These are phyloP conservation scores for Mycena capillaripes DNA, from an alignment of 768 basidiomycete genomes.

Conservation along the genomic window DNA sequence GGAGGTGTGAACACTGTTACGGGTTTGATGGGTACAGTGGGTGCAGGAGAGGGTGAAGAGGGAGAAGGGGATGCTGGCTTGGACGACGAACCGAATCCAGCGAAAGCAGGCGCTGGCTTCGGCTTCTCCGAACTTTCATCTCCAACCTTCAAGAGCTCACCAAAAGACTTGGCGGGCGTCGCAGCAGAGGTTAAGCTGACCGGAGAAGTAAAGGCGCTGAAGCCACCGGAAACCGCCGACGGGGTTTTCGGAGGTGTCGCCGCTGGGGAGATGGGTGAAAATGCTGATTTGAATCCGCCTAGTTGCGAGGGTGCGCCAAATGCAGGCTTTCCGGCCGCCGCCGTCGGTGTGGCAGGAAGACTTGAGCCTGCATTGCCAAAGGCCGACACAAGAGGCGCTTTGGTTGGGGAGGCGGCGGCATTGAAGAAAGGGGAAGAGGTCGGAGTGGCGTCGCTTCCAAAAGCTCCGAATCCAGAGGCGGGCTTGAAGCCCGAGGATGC, in stretches of 20 bases:
- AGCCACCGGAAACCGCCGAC: slow-evolving; percentile 55
- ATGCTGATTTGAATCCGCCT: slow-evolving; percentile 48
- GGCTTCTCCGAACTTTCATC: slow-evolving; percentile 46
- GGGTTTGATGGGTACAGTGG: slow-evolving; percentile 17
- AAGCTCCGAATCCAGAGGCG: slow-evolving; percentile 54
- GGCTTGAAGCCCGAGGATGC: slow-evolving; percentile 57
- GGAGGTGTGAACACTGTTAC: slow-evolving; percentile 38
- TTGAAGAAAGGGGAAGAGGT: slow-evolving; percentile 70
- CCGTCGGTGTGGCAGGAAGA: slow-evolving; percentile 37
- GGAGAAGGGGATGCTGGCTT: slow-evolving; percentile 1
- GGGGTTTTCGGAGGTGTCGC: slow-evolving; percentile 43
- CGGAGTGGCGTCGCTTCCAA: slow-evolving; percentile 56
- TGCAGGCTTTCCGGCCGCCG: slow-evolving; percentile 45
- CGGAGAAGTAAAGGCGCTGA: slow-evolving; percentile 62
- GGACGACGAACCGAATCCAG: neutral
- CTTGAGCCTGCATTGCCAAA: slow-evolving; percentile 44
- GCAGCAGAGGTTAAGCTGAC: slow-evolving; percentile 59
- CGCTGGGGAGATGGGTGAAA: slow-evolving; percentile 42
- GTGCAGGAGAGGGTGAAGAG: neutral
- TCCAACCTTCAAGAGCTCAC: slow-evolving; percentile 67
- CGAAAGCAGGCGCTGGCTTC: slow-evolving; percentile 31
- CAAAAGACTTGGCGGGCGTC: slow-evolving; percentile 66
- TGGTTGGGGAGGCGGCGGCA: slow-evolving; percentile 45
- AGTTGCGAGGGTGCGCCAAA: slow-evolving; percentile 58
- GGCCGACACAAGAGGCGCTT: slow-evolving; percentile 52